Conservation (phyloP, 2,329 filamentous ascomycete species). For the Plenodomus lindquistii region DNA sequence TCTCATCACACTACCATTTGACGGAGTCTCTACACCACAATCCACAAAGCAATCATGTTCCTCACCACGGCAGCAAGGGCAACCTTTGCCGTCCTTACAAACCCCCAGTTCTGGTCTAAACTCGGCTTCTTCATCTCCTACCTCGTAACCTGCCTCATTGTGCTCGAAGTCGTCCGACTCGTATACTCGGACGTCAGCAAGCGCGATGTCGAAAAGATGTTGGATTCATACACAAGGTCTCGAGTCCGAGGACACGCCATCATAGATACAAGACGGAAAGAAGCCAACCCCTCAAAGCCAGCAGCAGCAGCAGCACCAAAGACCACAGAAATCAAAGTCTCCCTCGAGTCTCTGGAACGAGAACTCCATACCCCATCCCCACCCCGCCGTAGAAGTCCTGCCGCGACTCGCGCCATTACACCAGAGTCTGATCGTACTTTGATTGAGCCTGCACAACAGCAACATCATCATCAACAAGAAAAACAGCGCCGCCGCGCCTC, state of each 20-base stretch:
- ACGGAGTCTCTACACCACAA: background rate
- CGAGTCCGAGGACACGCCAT: background rate
- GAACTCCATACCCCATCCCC: background rate
- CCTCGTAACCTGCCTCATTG: conserved; percentile 22
- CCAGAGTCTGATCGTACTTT: conserved; percentile 2
- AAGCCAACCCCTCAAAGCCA: too few species aligned
- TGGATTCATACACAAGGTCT: conserved; percentile 19
- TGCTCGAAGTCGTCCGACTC: conserved; percentile 25
- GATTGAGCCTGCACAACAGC: too few species aligned
- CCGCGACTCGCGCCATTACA: conserved; percentile 1
- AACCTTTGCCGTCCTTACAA: conserved; percentile 15
- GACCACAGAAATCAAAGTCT: conserved; percentile 1
- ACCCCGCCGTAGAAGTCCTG: conserved; percentile 10
- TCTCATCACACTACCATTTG: background rate
- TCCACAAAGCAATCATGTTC: background rate
- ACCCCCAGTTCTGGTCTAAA: conserved; percentile 17
- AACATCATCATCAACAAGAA: too few species aligned
- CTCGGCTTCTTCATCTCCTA: conserved; percentile 30
- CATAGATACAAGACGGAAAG: too few species aligned
- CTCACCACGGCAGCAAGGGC: background rate
- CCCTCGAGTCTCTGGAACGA: conserved; percentile 6
- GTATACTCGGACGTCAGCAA: conserved; percentile 26
- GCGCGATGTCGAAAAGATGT: conserved; percentile 25
- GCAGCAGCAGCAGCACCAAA: background rate
- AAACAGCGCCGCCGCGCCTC: conserved; percentile 5